Percentiles rank a stretch among this genome's conserved stretches.
Conservation (phyloP, 176 grass and related monocot species). For the Thinopyrum elongatum region DNA sequence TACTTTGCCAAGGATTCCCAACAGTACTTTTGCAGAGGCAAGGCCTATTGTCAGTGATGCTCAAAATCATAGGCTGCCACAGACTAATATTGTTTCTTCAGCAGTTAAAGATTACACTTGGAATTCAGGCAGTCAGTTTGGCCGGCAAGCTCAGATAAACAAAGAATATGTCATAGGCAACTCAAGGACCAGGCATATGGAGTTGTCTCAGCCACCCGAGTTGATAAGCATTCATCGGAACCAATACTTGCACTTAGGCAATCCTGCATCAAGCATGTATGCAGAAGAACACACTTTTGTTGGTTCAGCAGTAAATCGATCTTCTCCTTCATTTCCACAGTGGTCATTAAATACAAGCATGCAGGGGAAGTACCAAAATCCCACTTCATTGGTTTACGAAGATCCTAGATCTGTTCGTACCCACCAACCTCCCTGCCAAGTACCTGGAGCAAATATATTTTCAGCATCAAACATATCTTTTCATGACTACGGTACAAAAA, state of each 20-base stretch:
- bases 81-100: constrained; percentile 24
- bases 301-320: constrained; percentile 39
- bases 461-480: constrained; percentile 41
- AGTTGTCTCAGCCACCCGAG: constrained; percentile 13
- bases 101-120: constrained; percentile 29
- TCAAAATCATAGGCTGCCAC: constrained; percentile 29
- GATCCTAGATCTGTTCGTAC: constrained; percentile 42
- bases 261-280: constrained; percentile 24
- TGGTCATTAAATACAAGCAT: constrained; percentile 26
- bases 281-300: constrained; percentile 24
- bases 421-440: constrained; percentile 14
- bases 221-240: constrained; percentile 28
- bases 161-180: constrained; percentile 13
- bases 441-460: constrained; percentile 24
- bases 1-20: constrained; percentile 24
- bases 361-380: constrained; percentile 39
- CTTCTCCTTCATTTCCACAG: constrained; percentile 38
- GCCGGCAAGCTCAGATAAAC: constrained; percentile 33
- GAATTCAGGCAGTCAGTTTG: constrained; percentile 43
- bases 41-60: constrained; percentile 23
- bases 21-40: neutral
- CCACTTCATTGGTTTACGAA: constrained; percentile 29
- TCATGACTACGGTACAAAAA: constrained; percentile 19
- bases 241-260: constrained; percentile 26
- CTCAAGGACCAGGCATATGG: constrained; percentile 25